Evolutionary conservation across 2,329 filamentous ascomycete genomes (phyloP), one percentile per base, ranked within the genome.

Genomic region (Talaromyces sp.): DNA sequence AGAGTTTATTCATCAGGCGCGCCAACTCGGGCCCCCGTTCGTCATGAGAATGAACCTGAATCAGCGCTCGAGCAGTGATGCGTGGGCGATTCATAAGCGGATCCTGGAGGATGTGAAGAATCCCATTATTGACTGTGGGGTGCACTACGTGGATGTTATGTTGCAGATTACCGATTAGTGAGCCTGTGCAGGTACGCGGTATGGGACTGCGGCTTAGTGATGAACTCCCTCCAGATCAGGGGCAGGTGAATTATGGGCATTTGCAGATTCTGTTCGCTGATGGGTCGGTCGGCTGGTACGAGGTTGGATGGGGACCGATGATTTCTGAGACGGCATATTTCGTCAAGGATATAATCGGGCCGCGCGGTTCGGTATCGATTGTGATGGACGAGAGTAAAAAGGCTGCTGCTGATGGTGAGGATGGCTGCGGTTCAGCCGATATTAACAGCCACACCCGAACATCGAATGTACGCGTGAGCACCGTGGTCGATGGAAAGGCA

Each of bases 41-140:
- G 68, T 69, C 3, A 69, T 69, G 68, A 63, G 68, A 3, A 69
- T 69, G 68, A 69, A 69, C 17, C 27, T 69, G 49, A 69, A 69
- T 31, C 68, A 69, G 54, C 65, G 67, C 31, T 69, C 68, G 1
- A 64, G 60, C 17, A 67, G 68, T 7, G 54, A 67, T 13, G 67
- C 65, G 17, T 69, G 68, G 68, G 63, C 56, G 22, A 66, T 69
- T 33, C 68, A 69, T 58, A 65, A 61, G 27, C 67, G 67, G 11
- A 62, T 69, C n/a, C 39, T 69, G 9, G 52, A 66, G 47, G 67
- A 65, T 52, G 63, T 68, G 25, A 66, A 67, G 43, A 69, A 66
- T 27, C 68, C 68, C 5, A 15, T 69, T 6, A 61, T 69, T 17
- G 68, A 69, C 37, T 69, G 68, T 43, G 68, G 68, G 1, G 68